These are phyloP conservation scores for Larix kaempferi DNA, from an alignment of 75 land plant genomes.

Conservation along the genomic window DNA sequence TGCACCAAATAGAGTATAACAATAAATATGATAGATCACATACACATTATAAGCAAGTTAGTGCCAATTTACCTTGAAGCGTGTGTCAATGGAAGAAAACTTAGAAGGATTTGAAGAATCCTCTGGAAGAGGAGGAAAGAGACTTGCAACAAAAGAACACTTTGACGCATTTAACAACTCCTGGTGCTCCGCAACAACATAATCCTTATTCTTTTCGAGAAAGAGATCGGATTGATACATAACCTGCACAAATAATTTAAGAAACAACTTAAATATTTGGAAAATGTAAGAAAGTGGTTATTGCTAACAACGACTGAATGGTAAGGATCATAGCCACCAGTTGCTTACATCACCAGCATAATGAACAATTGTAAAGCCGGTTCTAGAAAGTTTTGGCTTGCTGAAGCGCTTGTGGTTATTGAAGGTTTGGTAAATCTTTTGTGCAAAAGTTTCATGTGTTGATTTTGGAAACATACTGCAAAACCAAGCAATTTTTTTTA, in stretches of 20 bases:
- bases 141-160: constrained; percentile 77
- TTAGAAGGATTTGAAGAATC: constrained; percentile 89
- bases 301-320: background rate
- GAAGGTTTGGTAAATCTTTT: constrained; percentile 85
- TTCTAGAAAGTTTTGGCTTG: constrained; percentile 94
- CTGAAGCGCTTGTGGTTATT: constrained; percentile 69
- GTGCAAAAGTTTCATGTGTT: constrained; percentile 94
- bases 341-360: constrained; percentile 92
- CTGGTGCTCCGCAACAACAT: constrained; percentile 99
- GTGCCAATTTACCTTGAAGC: constrained; percentile 74
- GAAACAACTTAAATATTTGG: background rate
- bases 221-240: constrained; percentile 84
- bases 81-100: constrained; percentile 94
- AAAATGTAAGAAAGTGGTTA: background rate
- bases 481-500: background rate
- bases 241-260: constrained; percentile 49
- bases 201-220: constrained; percentile 95
- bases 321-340: constrained; percentile 1
- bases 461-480: constrained; percentile 98
- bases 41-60: background rate
- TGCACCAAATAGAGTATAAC: background rate
- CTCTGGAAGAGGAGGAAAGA: constrained; percentile 71
- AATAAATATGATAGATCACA: background rate
- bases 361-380: constrained; percentile 81
- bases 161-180: constrained; percentile 74